Evolutionary conservation across 1,284 basidiomycete genomes (phyloP).

Genomic region (Anthracocystis walkeri): DNA sequence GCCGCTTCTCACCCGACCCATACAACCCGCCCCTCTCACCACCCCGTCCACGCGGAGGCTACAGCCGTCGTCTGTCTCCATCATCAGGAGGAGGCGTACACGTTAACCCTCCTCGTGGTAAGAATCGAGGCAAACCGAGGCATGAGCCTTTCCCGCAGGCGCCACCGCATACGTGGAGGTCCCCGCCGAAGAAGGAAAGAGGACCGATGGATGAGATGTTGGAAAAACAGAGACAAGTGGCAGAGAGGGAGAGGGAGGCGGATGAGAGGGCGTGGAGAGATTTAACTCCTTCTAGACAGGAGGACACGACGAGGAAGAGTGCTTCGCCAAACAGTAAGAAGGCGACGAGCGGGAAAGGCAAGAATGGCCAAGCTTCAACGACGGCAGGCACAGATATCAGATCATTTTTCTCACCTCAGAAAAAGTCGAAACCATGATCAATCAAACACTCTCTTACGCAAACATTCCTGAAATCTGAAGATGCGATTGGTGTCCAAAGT

Average conservation of each 20-base stretch:
- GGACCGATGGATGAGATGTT: conserved; percentile 32
- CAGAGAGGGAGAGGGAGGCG: conserved; percentile 8
- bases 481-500: not conserved
- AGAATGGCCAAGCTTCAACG: conserved; percentile 2
- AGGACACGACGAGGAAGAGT: conserved; percentile 1
- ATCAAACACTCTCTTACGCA: not conserved
- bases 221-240: conserved; percentile 18
- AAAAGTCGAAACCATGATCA: conserved; percentile 6
- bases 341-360: not conserved
- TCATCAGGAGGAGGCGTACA: conserved; percentile 41
- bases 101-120: conserved; percentile 30
- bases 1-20: conserved; percentile 53
- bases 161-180: conserved; percentile 34
- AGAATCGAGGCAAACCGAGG: conserved; percentile 21
- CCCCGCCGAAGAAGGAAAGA: conserved; percentile 12
- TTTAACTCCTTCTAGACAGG: conserved; percentile 6
- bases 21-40: conserved; percentile 57
- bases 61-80: conserved; percentile 36
- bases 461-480: not conserved
- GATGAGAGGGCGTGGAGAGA: conserved; percentile 20
- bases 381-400: conserved; percentile 28
- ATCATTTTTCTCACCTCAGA: conserved; percentile 39
- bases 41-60: conserved; percentile 43
- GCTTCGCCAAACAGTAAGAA: conserved; percentile 1
- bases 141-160: conserved; percentile 38